Evolutionary conservation across 2,329 filamentous ascomycete genomes (phyloP), one percentile per base, ranked within the genome.

Genomic region (Trichoderma sp.): DNA sequence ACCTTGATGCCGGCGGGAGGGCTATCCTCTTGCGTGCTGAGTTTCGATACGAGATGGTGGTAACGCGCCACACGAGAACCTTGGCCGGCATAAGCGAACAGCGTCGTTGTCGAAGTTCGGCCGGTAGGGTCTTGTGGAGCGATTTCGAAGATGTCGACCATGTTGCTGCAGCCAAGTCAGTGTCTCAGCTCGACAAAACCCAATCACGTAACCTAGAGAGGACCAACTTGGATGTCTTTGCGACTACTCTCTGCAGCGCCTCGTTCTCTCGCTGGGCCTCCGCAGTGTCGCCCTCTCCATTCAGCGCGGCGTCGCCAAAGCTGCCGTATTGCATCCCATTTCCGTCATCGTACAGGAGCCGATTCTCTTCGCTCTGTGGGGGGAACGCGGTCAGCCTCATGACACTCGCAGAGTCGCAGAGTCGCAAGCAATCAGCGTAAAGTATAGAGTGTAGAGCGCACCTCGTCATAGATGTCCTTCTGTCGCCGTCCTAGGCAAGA

Each of bases 121-220:
- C 75, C 72, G 60, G 75, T 73, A 37, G 79, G 76, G 68, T 83
- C 83, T 68, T 85, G 83, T 25, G 86, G 86, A 39, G 85, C 83
- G 73, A 89, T 88, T 70, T 89, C 87, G 78, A 89, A 90, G 56
- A 90, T 86, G 74, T 90, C 88, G 69, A 90, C 87, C 79, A 90
- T 86, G 73, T 89, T 89, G 73, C 88, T 90, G 74, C 59, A 70
- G 56, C 17, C 35, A n/a, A 45, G 73, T 67, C 54, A 69, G 35
- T 45, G 7, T 48, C 50, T 56, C 34, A 13, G 19, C 10, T 53
- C 35, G 22, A 45, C 17, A n/a, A 5, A 37, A 50, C 35, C 29
- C n/a, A 53, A 19, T 35, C 22, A 52, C 29, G 17, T 39, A 35
- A 34, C 29, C 35, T 34, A 22, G 29, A n/a, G 29, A 42, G 25